Base-by-base conservation (phyloP, 208 protist genomes). In the Kentomonas sorsogonicus region DNA sequence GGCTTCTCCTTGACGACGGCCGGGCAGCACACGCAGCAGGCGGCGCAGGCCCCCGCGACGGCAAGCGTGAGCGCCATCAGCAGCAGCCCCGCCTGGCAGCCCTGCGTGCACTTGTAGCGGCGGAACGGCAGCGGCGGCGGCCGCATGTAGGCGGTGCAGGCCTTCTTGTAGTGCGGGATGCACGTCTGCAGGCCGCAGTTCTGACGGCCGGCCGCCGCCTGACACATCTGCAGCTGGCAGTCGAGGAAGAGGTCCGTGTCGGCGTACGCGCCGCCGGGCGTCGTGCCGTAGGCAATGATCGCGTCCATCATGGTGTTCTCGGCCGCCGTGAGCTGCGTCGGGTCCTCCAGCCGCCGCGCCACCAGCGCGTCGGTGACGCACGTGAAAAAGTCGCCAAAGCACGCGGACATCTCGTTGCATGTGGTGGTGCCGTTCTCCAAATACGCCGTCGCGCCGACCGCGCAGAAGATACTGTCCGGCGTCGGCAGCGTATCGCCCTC, bases 111-210 rank as follows among this genome's bases (percentile, higher is more conserved):
- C 23, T 78, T 57, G 40, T 77, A 64, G 34, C 77, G 66, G 0
- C 53, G 54, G 55, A 74, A 58, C 15, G 79, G 72, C 52, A 75
- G 56, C 33, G 73, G 74, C 6, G 79, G 74, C 6, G 79, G 74
- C 6, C 34, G 46, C 33, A 86, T 79, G 61, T 66, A 86, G 66
- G 79, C 68, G 61, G 69, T 60, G 69, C 79, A 86, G n/a, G n/a
- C n/a, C 63, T 86, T 71, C 36, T 71, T 82, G 67, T 75, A 74
- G 69, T 83, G 79, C 5, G 74, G 74, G 38, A 75, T 41, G 56
- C 79, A 86, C 0, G 79, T 86, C 25, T 75, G 18, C 20, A 86
- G 74, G 30, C 79, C 79, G 53, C 79, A 86, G 69, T 74, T 79
- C 33, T 73, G 25, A 39, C 79, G 74, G 9, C 70, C 69, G 16